Evolutionary conservation across 176 grass and related monocot genomes (phyloP).

Genomic region (Puya raimondii): DNA sequence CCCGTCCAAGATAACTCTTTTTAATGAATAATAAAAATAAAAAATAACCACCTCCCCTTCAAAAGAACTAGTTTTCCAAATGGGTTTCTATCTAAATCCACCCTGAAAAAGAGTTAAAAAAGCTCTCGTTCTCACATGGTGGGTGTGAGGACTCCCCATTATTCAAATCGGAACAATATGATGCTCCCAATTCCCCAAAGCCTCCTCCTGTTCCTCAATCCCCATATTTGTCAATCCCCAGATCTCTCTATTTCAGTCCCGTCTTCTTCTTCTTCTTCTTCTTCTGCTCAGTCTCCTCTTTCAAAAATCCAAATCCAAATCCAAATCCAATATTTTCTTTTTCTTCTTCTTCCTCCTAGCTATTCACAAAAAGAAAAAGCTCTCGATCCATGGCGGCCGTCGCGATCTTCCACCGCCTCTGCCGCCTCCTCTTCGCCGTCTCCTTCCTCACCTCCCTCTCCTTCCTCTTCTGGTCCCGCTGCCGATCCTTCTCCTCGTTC

Average conservation of each 20-base stretch:
- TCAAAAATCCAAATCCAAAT: neutral
- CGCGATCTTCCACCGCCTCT: constrained; percentile 9
- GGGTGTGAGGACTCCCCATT: neutral
- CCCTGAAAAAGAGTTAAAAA: neutral
- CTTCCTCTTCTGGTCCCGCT: constrained; percentile 9
- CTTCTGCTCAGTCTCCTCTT: neutral
- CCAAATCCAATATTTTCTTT: too few species aligned
- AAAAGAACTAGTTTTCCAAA: neutral
- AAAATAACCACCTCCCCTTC: neutral
- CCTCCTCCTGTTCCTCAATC: too few species aligned
- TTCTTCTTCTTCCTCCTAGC: neutral
- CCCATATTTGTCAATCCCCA: too few species aligned
- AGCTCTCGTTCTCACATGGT: neutral
- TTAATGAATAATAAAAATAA: too few species aligned
- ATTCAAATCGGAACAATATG: neutral
- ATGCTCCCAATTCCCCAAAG: too few species aligned
- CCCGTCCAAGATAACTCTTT: too few species aligned
- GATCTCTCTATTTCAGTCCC: too few species aligned
- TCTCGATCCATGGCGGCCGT: neutral
- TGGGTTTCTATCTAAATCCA: neutral
- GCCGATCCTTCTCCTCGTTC: neutral
- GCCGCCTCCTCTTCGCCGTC: constrained; percentile 21
- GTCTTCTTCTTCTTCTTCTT: too few species aligned
- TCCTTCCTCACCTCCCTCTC: constrained; percentile 19
- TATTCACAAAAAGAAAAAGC: too few species aligned